Percentiles rank a stretch among this genome's conserved stretches.
These are phyloP conservation scores for Chamaecrista fasciculata DNA, from an alignment of 306 rosid genomes.

Conservation along the genomic window DNA sequence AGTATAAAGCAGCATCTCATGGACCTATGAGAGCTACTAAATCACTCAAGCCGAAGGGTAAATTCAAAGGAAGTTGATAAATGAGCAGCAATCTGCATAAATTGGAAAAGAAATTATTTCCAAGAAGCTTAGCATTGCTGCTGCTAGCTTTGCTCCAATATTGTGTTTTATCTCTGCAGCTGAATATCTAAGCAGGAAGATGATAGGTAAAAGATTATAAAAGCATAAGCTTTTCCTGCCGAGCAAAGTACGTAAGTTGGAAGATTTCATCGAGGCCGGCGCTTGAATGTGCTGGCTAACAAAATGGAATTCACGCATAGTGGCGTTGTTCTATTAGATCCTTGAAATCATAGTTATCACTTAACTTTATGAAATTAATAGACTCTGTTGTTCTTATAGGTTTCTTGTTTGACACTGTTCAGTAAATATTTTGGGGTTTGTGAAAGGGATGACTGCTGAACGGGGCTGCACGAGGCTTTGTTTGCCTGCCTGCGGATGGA, in stretches of 20 bases:
- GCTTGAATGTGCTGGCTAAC: slow-evolving; percentile 14
- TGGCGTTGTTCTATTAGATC: not conserved
- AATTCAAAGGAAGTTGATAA: slow-evolving; percentile 25
- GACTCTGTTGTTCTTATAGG: not conserved
- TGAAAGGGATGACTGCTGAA: not conserved
- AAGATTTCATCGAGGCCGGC: not conserved
- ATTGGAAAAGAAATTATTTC: slow-evolving; percentile 11
- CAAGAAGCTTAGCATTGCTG: not conserved
- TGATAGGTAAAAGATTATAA: not conserved
- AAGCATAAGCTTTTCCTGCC: not conserved
- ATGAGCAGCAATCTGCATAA: not conserved
- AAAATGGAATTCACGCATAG: not conserved
- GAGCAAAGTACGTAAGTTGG: not conserved
- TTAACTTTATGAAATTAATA: not conserved
- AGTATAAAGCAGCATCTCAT: slow-evolving; percentile 30
- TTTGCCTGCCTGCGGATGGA: too few relatives aligned
- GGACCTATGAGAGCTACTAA: slow-evolving; percentile 36
- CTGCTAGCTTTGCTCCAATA: not conserved
- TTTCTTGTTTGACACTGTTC: not conserved
- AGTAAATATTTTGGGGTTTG: not conserved
- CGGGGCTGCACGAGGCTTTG: too few relatives aligned
- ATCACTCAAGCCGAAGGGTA: slow-evolving; percentile 31
- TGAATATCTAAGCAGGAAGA: slow-evolving; percentile 18
- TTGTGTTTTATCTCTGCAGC: not conserved
- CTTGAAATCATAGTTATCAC: not conserved